phyloP scores from a whole-genome alignment of 2,329 filamentous ascomycete species.

The Trichoderma gracile region DNA sequence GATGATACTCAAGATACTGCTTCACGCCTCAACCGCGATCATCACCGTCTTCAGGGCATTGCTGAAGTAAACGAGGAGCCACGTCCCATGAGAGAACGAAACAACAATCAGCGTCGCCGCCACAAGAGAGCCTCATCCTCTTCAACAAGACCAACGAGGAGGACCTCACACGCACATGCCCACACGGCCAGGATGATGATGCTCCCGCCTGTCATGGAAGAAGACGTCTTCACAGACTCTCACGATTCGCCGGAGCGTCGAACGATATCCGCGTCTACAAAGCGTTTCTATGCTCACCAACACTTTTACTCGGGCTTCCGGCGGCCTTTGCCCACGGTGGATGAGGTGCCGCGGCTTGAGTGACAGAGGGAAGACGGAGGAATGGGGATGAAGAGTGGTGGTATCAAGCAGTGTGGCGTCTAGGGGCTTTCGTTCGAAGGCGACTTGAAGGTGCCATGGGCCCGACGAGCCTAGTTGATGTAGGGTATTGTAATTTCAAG shows the following conservation, averaged over 20 bases:
- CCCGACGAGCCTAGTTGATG: neutral
- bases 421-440: neutral
- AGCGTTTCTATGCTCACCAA: neutral
- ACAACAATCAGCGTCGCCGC: neutral
- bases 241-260: neutral
- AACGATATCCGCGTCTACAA: neutral
- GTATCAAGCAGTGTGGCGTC: no score
- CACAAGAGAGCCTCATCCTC: no score
- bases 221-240: neutral
- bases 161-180: neutral
- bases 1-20: neutral
- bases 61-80: neutral
- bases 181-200: neutral
- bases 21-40: no score
- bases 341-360: neutral
- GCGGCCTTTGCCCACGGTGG: constrained; percentile 7
- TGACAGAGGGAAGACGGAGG: neutral
- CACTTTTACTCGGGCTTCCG: neutral
- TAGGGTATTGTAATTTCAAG: no score
- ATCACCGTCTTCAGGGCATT: neutral
- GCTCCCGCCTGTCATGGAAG: neutral
- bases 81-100: neutral
- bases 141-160: neutral
- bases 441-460: neutral
- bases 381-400: neutral